Base-by-base conservation (phyloP, 345 rosid genomes). In the Diplotaxis tenuifolia region DNA sequence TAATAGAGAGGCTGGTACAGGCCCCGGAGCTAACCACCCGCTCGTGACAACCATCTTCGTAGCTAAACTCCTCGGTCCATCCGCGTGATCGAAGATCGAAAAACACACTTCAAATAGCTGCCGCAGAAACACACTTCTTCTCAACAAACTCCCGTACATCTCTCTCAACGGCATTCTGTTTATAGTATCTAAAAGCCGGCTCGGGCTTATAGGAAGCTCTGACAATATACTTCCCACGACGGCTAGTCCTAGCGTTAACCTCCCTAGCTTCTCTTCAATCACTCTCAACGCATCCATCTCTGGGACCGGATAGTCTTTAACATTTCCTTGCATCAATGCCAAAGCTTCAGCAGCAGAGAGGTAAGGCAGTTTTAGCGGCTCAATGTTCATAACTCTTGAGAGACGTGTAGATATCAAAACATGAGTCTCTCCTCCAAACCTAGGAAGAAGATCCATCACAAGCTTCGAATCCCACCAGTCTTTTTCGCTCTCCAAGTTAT, bases 401-500 rank as follows among this genome's bases (percentile, higher is more conserved):
- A 90, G 91, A 53, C 82, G 80, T 0, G 98, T 92, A 42, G 98
- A 85, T 80, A 95, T 92, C 54, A 95, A 70, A 60, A 95, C 82
- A 78, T 95, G 98, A 29, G 98, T 92, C 73, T 85, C 94, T 23
- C 98, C 94, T 11, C 98, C 97, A 70, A 92, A 90, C 67, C 96
- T 87, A 62, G 99, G 99, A 77, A 95, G 94, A 69, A 95, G 97
- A 80, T 95, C 99, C 98, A 92, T 92, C 61, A 92, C 84, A 6
- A 85, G 91, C 77, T 87, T 89, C 23, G 76, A 79, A 68, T 95
- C 99, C 98, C 99, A 95, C 99, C 99, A 95, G 70, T 95, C 98
- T 47, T 92, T 95, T 66, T 95, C 98, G 7, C 86, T 92, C 75
- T 95, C 99, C 75, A 95, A 79, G 82, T 90, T 95, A 78, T 95